These are phyloP conservation scores for Fraxinus anomala DNA, from an alignment of 257 asterid genomes.

Conservation along the genomic window DNA sequence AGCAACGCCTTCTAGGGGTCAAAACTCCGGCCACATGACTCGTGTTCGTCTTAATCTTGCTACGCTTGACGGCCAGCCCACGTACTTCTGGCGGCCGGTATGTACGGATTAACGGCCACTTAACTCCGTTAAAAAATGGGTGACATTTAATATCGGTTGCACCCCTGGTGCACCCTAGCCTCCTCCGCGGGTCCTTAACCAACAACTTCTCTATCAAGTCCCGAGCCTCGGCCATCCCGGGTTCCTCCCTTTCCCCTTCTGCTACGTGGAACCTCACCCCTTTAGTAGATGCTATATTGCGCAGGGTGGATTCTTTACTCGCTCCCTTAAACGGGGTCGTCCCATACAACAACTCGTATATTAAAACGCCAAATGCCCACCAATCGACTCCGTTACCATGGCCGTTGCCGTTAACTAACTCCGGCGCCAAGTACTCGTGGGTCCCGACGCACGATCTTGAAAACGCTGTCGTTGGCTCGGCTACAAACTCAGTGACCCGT, in stretches of 20 bases:
- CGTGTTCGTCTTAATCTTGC: constrained; percentile 51
- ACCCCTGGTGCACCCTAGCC: constrained; percentile 84
- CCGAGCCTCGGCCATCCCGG: constrained; percentile 57
- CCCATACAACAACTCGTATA: constrained; percentile 67
- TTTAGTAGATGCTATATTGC: constrained; percentile 74
- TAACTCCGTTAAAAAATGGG: constrained; percentile 79
- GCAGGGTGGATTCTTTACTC: constrained; percentile 85
- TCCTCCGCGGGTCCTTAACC: constrained; percentile 71
- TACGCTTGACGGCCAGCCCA: constrained; percentile 61
- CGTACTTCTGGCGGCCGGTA: constrained; percentile 84
- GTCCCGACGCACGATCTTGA: constrained; percentile 88
- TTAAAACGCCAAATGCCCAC: constrained; percentile 91
- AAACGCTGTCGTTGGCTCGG: constrained; percentile 79
- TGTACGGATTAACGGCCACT: constrained; percentile 87
- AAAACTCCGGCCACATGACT: constrained; percentile 46
- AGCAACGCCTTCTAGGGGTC: constrained; percentile 64
- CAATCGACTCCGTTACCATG: constrained; percentile 95
- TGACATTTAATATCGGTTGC: constrained; percentile 93
- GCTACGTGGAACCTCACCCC: constrained; percentile 55
- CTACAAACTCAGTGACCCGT: constrained; percentile 65
- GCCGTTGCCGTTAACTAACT: constrained; percentile 65
- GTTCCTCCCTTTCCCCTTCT: constrained; percentile 33
- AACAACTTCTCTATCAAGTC: constrained; percentile 71
- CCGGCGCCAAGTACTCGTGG: constrained; percentile 88
- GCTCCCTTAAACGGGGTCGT: constrained; percentile 82